These are phyloP conservation scores for Nymphaea colorata DNA, from an alignment of 164 flowering plant genomes.

Conservation along the genomic window DNA sequence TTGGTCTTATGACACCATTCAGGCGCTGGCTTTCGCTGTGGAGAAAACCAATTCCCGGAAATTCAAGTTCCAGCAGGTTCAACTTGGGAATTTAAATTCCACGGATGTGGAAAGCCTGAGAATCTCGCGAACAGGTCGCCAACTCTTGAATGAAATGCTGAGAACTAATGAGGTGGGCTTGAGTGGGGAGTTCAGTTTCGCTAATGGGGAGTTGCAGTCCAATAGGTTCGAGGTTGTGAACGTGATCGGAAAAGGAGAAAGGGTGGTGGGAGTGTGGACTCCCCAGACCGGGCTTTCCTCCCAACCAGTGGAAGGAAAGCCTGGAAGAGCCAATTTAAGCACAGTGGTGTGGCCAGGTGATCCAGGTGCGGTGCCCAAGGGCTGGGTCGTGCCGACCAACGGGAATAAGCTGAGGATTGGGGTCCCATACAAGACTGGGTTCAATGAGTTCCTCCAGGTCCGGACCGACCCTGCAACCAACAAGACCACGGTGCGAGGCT, in stretches of 20 bases:
- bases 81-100: neutral
- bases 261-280: conserved; percentile 1
- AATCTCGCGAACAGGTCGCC: neutral
- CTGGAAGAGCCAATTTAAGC: neutral
- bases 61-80: neutral
- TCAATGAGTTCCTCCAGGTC: conserved; percentile 3
- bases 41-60: neutral
- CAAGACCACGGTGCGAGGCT: neutral
- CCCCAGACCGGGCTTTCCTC: conserved; percentile 5
- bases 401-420: conserved; percentile 5
- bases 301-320: neutral
- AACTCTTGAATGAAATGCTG: neutral
- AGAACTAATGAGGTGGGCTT: neutral
- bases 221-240: neutral
- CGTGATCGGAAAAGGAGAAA: neutral
- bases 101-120: neutral
- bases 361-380: conserved; percentile 3
- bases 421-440: conserved; percentile 4
- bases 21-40: conserved; percentile 1
- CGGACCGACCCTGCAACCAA: neutral
- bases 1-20: conserved; percentile 1
- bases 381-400: conserved; percentile 3
- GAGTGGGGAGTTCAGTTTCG: neutral
- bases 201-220: neutral
- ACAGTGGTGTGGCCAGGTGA: conserved; percentile 1